Percentiles rank a stretch among this genome's conserved stretches.
These are phyloP conservation scores for Barnettozyma sp. DNA, from an alignment of 805 yeast genomes.

Conservation along the genomic window DNA sequence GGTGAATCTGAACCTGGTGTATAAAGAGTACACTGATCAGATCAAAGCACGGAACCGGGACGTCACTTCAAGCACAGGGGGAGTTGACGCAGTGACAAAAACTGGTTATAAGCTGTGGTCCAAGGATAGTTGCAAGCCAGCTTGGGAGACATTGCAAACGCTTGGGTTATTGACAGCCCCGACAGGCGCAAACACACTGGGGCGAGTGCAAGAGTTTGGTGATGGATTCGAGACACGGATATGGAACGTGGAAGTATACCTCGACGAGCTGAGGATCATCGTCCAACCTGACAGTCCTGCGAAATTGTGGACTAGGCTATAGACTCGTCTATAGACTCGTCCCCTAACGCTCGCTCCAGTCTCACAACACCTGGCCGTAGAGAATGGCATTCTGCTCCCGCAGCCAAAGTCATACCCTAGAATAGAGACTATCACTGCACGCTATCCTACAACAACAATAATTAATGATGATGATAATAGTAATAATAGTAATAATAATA, in stretches of 20 bases:
- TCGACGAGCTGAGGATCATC: conserved; percentile 22
- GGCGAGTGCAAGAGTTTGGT: conserved; percentile 11
- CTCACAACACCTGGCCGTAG: too few relatives aligned
- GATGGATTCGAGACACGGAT: conserved; percentile 20
- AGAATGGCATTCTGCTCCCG: too few relatives aligned
- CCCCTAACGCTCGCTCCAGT: not conserved
- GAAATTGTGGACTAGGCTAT: conserved; percentile 25
- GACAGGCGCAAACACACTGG: not conserved
- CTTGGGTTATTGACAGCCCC: conserved; percentile 19
- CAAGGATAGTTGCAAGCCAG: conserved; percentile 49
- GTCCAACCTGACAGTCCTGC: conserved; percentile 14
- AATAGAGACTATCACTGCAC: too few relatives aligned
- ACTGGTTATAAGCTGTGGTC: conserved; percentile 51
- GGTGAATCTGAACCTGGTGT: conserved; percentile 72
- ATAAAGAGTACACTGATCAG: conserved; percentile 64
- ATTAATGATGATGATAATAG: too few relatives aligned
- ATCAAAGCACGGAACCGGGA: conserved; percentile 38
- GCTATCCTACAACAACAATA: too few relatives aligned
- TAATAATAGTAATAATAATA: too few relatives aligned
- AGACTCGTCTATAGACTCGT: not conserved
- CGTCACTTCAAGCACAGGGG: conserved; percentile 22
- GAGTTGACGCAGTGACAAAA: conserved; percentile 20
- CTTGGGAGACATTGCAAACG: conserved; percentile 62
- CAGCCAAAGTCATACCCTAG: too few relatives aligned
- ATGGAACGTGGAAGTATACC: conserved; percentile 24